A percentile compares a stretch with the other conserved stretches of the same genome.
phyloP scores from a whole-genome alignment of 345 rosid species.

The Durio zibethinus region DNA sequence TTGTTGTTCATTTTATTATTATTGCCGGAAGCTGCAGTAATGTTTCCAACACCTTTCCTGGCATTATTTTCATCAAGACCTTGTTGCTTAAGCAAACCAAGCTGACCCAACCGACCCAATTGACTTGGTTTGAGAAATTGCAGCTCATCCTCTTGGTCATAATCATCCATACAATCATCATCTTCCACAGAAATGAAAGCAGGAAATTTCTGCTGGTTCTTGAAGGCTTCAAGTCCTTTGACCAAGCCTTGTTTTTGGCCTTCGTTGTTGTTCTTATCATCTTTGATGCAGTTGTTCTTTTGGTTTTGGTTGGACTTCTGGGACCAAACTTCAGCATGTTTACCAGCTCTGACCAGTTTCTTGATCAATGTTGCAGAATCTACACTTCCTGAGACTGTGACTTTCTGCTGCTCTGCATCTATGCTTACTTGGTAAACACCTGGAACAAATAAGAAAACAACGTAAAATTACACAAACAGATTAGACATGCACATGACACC shows the following conservation, averaged over 20 bases:
- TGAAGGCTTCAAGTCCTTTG: constrained; percentile 45
- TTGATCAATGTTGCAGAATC: constrained; percentile 62
- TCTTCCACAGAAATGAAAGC: constrained; percentile 40
- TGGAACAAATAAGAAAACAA: constrained; percentile 18
- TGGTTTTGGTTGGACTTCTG: constrained; percentile 47
- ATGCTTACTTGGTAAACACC: constrained; percentile 69
- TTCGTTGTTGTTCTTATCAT: constrained; percentile 41
- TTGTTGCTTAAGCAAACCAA: constrained; percentile 40
- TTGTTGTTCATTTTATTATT: constrained; percentile 36
- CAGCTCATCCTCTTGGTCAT: constrained; percentile 38
- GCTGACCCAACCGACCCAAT: constrained; percentile 18
- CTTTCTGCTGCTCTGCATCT: constrained; percentile 68
- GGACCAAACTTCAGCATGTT: constrained; percentile 75
- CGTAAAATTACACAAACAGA: background rate
- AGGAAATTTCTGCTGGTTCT: constrained; percentile 44
- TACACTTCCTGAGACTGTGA: constrained; percentile 62
- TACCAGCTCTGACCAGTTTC: constrained; percentile 63
- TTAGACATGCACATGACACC: background rate
- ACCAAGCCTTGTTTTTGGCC: constrained; percentile 47
- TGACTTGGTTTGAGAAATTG: constrained; percentile 31
- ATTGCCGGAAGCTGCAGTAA: constrained; percentile 18
- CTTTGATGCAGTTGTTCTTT: constrained; percentile 30
- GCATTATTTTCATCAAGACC: constrained; percentile 36
- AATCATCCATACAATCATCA: constrained; percentile 39
- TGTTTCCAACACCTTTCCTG: constrained; percentile 39